phyloP scores from a whole-genome alignment of 2,329 filamentous ascomycete genomes.

The Dichotomopilus funicola region DNA sequence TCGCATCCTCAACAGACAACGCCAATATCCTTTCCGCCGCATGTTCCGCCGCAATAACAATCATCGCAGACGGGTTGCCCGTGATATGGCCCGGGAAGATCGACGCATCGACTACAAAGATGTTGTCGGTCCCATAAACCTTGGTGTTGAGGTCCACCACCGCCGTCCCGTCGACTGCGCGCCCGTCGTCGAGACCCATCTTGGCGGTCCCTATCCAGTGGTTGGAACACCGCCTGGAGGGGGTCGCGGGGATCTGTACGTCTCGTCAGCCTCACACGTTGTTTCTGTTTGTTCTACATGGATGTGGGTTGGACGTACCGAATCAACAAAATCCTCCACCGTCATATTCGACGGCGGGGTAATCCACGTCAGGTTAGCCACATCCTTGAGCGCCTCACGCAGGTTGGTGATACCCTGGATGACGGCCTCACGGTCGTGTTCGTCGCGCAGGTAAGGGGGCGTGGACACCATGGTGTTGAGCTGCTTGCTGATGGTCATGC shows the following conservation, averaged over 20 bases:
- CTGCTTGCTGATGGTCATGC: constrained; percentile 51
- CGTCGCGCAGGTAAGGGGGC: constrained; percentile 51
- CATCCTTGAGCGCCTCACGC: constrained; percentile 44
- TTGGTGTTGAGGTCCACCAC: constrained; percentile 29
- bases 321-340: constrained; percentile 50
- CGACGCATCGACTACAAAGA: constrained; percentile 44
- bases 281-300: background rate
- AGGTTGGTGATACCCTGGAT: constrained; percentile 56
- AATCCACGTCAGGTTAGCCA: constrained; percentile 48
- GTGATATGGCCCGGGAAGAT: constrained; percentile 53
- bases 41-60: constrained; percentile 53
- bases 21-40: constrained; percentile 45
- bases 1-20: constrained; percentile 21
- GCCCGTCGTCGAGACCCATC: constrained; percentile 22
- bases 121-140: constrained; percentile 46
- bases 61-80: constrained; percentile 52
- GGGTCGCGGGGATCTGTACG: constrained; percentile 32
- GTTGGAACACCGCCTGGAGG: constrained; percentile 36
- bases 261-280: background rate
- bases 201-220: constrained; percentile 41
- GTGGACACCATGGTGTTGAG: constrained; percentile 54
- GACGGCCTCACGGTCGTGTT: constrained; percentile 55
- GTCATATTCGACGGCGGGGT: constrained; percentile 46
- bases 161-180: constrained; percentile 17
- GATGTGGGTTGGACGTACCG: constrained; percentile 26